These are phyloP conservation scores for Colletotrichum sp. DNA, from an alignment of 2,329 filamentous ascomycete genomes.

Conservation along the genomic window DNA sequence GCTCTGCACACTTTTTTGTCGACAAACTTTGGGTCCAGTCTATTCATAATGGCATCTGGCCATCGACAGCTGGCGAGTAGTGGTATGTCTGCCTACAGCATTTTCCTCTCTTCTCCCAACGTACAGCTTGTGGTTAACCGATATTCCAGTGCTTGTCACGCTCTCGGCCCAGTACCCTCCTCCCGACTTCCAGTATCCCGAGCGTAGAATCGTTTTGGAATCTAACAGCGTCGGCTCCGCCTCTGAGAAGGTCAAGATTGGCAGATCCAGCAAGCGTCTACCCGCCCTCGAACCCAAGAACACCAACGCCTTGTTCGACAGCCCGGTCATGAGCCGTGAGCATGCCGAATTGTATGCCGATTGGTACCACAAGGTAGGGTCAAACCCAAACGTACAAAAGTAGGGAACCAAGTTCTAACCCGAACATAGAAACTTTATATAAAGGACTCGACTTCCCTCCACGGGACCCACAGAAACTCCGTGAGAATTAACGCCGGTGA, in stretches of 20 bases:
- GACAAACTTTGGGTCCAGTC: not conserved
- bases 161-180: constrained; percentile 28
- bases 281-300: constrained; percentile 33
- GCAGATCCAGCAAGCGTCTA: constrained; percentile 49
- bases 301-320: constrained; percentile 72
- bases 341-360: constrained; percentile 64
- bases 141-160: constrained; percentile 32
- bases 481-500: constrained; percentile 23
- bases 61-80: constrained; percentile 2
- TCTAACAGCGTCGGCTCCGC: constrained; percentile 18
- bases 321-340: constrained; percentile 72
- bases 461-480: constrained; percentile 55
- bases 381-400: not conserved
- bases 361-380: constrained; percentile 46
- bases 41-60: constrained; percentile 4
- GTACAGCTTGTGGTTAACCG: not conserved
- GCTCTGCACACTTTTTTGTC: not conserved
- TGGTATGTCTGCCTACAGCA: not conserved
- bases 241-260: constrained; percentile 36
- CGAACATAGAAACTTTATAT: constrained; percentile 45
- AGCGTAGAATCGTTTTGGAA: constrained; percentile 32
- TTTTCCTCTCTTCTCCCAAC: not conserved
- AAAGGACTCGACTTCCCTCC: constrained; percentile 53
- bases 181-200: constrained; percentile 1
- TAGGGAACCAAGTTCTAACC: not conserved